These are phyloP conservation scores for Cyclotella atomus DNA, from an alignment of 108 stramenopile species.

Conservation along the genomic window DNA sequence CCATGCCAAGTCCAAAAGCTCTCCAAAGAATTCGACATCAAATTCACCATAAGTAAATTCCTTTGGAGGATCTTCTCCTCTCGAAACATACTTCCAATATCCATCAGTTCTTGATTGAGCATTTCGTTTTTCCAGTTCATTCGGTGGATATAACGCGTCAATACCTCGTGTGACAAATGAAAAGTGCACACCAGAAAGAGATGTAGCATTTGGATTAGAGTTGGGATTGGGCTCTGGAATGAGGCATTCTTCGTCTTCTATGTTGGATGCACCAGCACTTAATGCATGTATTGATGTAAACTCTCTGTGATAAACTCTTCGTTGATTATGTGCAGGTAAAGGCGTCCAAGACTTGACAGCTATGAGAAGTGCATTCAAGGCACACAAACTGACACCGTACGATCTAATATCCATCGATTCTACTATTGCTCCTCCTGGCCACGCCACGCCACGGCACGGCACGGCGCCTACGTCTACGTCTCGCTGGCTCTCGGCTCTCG, in stretches of 20 bases:
- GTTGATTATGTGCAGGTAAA: not conserved
- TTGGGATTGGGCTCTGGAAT: constrained; percentile 45
- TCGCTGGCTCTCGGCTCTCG: not conserved
- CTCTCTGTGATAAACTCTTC: not conserved
- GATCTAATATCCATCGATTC: not conserved
- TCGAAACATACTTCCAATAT: constrained; percentile 76
- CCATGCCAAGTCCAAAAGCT: constrained; percentile 61
- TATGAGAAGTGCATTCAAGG: not conserved
- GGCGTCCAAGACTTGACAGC: not conserved
- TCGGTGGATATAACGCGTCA: constrained; percentile 63
- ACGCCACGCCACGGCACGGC: not conserved
- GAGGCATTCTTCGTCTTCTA: not conserved
- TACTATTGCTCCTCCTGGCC: not conserved
- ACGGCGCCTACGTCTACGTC: too few relatives aligned
- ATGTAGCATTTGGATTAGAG: constrained; percentile 36
- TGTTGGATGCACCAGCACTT: not conserved
- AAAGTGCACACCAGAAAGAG: constrained; percentile 38
- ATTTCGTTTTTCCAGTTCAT: constrained; percentile 60
- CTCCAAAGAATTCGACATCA: constrained; percentile 72
- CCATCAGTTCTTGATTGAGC: constrained; percentile 80
- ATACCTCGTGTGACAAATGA: constrained; percentile 48
- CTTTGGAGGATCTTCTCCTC: constrained; percentile 69
- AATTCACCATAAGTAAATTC: constrained; percentile 86
- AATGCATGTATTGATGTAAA: not conserved
- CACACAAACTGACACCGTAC: not conserved